These are phyloP conservation scores for Psilocybe cyanescens DNA, from an alignment of 768 basidiomycete genomes.

Conservation along the genomic window DNA sequence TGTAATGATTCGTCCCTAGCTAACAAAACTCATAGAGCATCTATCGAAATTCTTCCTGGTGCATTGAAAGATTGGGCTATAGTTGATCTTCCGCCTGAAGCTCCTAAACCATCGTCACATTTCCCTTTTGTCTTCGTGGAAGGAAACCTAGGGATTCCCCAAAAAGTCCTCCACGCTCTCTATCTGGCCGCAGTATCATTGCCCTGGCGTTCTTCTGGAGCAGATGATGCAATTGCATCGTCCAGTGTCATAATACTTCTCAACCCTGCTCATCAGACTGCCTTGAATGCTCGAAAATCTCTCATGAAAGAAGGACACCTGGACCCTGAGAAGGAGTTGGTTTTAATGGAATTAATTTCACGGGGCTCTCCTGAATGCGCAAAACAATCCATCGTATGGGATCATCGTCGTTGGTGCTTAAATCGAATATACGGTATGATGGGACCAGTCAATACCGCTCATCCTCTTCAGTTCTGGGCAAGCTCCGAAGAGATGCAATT, in stretches of 20 bases:
- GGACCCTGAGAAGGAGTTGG: constrained; percentile 49
- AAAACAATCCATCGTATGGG: constrained; percentile 73
- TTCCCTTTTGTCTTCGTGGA: constrained; percentile 61
- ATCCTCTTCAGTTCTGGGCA: constrained; percentile 23
- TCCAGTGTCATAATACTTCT: constrained; percentile 59
- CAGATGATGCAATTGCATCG: constrained; percentile 29
- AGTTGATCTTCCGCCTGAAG: constrained; percentile 18
- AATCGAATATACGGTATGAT: constrained; percentile 30
- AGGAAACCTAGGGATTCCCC: constrained; percentile 67
- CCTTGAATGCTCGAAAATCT: constrained; percentile 62
- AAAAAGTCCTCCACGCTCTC: constrained; percentile 54
- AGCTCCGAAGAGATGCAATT: constrained; percentile 26
- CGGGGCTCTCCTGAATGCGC: constrained; percentile 56
- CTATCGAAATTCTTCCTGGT: constrained; percentile 69
- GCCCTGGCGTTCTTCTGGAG: constrained; percentile 19
- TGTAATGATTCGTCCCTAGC: constrained; percentile 10
- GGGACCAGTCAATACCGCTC: constrained; percentile 1
- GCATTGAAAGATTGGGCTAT: constrained; percentile 49
- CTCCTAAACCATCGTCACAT: constrained; percentile 27
- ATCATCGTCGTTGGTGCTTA: constrained; percentile 72
- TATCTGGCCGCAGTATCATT: constrained; percentile 49
- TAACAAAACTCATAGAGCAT: constrained; percentile 33
- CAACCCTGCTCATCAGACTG: constrained; percentile 74
- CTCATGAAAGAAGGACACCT: constrained; percentile 45
- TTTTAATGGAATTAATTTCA: constrained; percentile 47